Evolutionary conservation across 2,329 filamentous ascomycete species (phyloP).

Genomic region (Phialocephala subalpina): DNA sequence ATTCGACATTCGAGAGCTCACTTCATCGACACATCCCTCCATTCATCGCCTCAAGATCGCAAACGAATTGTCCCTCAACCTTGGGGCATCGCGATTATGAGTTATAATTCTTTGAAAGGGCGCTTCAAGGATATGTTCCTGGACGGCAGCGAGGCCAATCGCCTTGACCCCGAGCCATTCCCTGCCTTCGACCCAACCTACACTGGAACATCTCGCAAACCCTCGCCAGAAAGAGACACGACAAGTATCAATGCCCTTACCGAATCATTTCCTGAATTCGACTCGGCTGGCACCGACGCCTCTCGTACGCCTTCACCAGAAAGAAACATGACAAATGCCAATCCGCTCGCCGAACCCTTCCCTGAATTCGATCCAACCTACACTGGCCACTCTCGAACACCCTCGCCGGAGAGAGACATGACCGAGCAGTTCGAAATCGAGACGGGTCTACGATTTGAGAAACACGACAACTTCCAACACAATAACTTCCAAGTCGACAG

Average conservation of each 20-base stretch:
- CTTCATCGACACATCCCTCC: no score
- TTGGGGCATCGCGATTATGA: no score
- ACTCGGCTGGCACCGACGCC: no score
- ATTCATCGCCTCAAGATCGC: no score
- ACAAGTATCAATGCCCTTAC: no score
- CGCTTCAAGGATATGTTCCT: background rate
- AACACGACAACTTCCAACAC: background rate
- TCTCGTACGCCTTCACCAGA: no score
- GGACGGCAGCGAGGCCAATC: no score
- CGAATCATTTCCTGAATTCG: no score
- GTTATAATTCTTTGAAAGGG: background rate
- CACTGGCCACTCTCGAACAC: background rate
- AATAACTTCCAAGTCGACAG: background rate
- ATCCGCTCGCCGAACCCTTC: background rate
- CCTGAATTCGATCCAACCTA: background rate
- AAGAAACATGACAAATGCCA: background rate
- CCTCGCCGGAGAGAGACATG: background rate
- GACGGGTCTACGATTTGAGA: background rate
- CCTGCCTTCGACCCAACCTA: background rate
- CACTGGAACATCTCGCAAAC: background rate
- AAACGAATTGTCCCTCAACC: no score
- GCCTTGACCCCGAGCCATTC: background rate
- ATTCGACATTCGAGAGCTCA: no score
- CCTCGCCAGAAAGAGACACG: background rate
- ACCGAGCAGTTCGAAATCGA: background rate